phyloP scores from a whole-genome alignment of 495 filamentous ascomycete species.

The Staphylotrichum longicolle region DNA sequence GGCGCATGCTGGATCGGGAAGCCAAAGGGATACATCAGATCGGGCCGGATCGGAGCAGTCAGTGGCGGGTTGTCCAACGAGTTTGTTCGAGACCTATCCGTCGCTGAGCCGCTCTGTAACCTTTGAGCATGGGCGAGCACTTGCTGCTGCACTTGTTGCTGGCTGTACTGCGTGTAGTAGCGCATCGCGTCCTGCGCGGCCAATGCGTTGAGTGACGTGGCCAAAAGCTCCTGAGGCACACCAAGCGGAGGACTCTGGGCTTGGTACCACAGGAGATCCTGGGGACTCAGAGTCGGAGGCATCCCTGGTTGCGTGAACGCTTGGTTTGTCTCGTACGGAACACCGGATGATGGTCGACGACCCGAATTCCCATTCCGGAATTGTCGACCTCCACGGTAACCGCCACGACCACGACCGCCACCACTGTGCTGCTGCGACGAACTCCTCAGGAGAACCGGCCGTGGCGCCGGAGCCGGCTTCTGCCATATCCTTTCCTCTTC shows the following conservation, averaged over 20 bases:
- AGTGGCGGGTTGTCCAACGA: slow-evolving; percentile 54
- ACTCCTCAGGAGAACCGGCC: slow-evolving; percentile 50
- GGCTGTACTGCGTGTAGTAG: slow-evolving; percentile 45
- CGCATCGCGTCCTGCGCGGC: slow-evolving; percentile 38
- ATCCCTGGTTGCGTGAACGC: slow-evolving; percentile 25
- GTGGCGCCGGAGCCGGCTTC: slow-evolving; percentile 57
- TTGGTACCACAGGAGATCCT: slow-evolving; percentile 47
- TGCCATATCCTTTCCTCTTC: slow-evolving; percentile 78
- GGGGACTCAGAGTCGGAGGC: slow-evolving; percentile 29
- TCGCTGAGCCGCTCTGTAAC: slow-evolving; percentile 35
- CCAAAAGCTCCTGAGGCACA: slow-evolving; percentile 47
- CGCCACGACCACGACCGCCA: slow-evolving; percentile 58
- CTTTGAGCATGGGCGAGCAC: slow-evolving; percentile 46
- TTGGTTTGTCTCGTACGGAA: slow-evolving; percentile 37
- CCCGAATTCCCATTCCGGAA: slow-evolving; percentile 50
- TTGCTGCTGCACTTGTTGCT: slow-evolving; percentile 43
- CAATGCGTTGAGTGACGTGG: slow-evolving; percentile 38
- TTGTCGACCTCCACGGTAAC: slow-evolving; percentile 56
- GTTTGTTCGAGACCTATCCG: slow-evolving; percentile 52
- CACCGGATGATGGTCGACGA: slow-evolving; percentile 42
- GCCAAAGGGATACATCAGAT: slow-evolving; percentile 42
- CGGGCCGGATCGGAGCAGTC: slow-evolving; percentile 50
- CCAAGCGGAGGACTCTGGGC: slow-evolving; percentile 33
- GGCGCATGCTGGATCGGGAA: slow-evolving; percentile 27
- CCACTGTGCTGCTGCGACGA: slow-evolving; percentile 47